A percentile compares a stretch with the other conserved stretches of the same genome.
Evolutionary conservation across 352 stramenopile genomes (phyloP).

Genomic region (Globisporangium lucens): DNA sequence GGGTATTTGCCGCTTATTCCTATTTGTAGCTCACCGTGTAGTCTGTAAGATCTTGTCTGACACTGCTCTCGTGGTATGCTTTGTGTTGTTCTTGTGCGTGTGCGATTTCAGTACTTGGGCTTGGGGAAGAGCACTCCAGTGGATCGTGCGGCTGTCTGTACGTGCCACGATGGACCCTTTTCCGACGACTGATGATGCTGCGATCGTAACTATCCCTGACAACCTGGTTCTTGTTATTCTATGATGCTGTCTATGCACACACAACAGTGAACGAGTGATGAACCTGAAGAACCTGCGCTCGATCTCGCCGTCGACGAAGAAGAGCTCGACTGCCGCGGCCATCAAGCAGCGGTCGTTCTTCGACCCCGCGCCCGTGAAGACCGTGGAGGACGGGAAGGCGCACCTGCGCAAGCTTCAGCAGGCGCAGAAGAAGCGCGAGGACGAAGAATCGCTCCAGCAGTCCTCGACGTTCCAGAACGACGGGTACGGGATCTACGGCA

Average conservation of each 20-base stretch:
- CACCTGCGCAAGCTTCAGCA: slow-evolving; percentile 67
- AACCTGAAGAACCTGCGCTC: slow-evolving; percentile 52
- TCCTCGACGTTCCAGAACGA: slow-evolving; percentile 54
- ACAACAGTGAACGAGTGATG: slow-evolving; percentile 66
- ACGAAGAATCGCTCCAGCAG: slow-evolving; percentile 51
- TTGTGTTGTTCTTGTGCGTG: not conserved
- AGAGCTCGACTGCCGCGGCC: slow-evolving; percentile 13
- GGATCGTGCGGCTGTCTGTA: slow-evolving; percentile 37
- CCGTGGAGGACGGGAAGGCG: slow-evolving; percentile 68
- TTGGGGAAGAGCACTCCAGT: slow-evolving; percentile 17
- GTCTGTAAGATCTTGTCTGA: not conserved
- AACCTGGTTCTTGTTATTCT: not conserved
- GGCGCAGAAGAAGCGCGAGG: slow-evolving; percentile 37
- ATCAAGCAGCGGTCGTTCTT: slow-evolving; percentile 66
- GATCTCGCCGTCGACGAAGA: slow-evolving; percentile 44
- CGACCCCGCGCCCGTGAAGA: slow-evolving; percentile 54
- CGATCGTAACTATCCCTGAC: not conserved
- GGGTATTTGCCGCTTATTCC: slow-evolving; percentile 23
- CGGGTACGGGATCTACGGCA: slow-evolving; percentile 67
- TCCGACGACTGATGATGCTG: not conserved
- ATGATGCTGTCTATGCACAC: slow-evolving; percentile 4
- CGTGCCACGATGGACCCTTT: not conserved
- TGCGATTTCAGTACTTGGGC: slow-evolving; percentile 30
- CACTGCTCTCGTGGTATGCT: not conserved
- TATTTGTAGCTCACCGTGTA: too few relatives aligned